Conservation (phyloP, 768 basidiomycete genomes). For the Mycena pura region DNA sequence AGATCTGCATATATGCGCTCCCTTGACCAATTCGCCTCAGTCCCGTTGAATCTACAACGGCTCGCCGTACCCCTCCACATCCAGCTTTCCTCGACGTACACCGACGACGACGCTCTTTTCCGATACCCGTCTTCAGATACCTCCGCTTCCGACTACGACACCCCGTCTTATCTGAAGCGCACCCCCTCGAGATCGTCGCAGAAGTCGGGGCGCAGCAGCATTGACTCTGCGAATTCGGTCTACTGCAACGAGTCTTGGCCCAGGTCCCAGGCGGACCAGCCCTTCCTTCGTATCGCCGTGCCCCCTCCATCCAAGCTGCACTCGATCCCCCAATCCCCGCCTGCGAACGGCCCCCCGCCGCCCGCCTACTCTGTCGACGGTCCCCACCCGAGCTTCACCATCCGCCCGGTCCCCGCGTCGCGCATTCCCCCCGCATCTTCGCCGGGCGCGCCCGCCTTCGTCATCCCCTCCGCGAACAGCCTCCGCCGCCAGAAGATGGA, state of each 20-base stretch:
- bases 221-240: background rate
- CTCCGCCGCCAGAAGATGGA: slow-evolving; percentile 67
- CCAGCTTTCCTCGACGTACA: slow-evolving; percentile 22
- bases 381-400: slow-evolving; percentile 28
- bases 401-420: slow-evolving; percentile 27
- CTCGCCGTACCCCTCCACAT: slow-evolving; percentile 24
- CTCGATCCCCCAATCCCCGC: slow-evolving; percentile 26
- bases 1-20: background rate
- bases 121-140: slow-evolving; percentile 24
- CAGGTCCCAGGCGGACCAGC: slow-evolving; percentile 21
- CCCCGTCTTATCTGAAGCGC: slow-evolving; percentile 15
- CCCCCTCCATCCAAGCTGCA: slow-evolving; percentile 17
- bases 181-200: slow-evolving; percentile 11
- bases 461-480: slow-evolving; percentile 47
- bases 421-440: slow-evolving; percentile 31
- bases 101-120: slow-evolving; percentile 17
- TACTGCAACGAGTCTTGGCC: slow-evolving; percentile 24
- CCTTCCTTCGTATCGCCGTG: slow-evolving; percentile 16
- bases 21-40: slow-evolving; percentile 1
- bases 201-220: slow-evolving; percentile 2
- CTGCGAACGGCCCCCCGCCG: slow-evolving; percentile 20
- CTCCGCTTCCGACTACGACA: slow-evolving; percentile 10
- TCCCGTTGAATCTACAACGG: slow-evolving; percentile 27
- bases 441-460: slow-evolving; percentile 43
- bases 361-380: slow-evolving; percentile 16